Percentiles rank a stretch among this genome's conserved stretches.
Evolutionary conservation across 306 rosid species (phyloP).

Genomic region (Vigna angularis): DNA sequence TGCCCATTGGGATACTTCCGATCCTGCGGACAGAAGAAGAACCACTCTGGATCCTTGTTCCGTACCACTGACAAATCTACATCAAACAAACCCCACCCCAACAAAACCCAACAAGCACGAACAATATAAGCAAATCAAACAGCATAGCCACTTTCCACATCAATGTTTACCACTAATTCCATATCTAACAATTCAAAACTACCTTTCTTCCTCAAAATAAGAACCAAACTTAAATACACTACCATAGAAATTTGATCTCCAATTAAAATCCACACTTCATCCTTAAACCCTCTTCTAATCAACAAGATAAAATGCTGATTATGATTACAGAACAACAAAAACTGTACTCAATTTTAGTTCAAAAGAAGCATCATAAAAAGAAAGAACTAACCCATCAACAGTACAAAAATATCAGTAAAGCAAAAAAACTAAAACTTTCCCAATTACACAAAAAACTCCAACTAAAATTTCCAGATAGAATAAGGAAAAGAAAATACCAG

Average conservation of each 20-base stretch:
- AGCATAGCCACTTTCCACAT: slow-evolving; percentile 30
- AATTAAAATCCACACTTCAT: neutral
- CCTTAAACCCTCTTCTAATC: neutral
- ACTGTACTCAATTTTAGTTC: neutral
- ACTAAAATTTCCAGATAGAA: neutral
- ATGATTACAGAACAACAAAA: neutral
- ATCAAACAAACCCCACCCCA: slow-evolving; percentile 24
- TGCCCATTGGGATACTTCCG: slow-evolving; percentile 91
- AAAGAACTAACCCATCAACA: slow-evolving; percentile 4
- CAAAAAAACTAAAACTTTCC: slow-evolving; percentile 15
- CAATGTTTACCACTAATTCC: slow-evolving; percentile 6
- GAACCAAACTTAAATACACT: neutral
- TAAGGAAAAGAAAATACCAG: slow-evolving; percentile 53
- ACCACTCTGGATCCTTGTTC: slow-evolving; percentile 94
- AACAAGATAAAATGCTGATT: neutral
- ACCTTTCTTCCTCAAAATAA: neutral
- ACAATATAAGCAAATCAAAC: slow-evolving; percentile 29
- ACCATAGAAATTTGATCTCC: neutral
- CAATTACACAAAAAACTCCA: neutral
- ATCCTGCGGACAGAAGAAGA: slow-evolving; percentile 98
- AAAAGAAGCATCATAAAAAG: neutral
- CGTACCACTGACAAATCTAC: slow-evolving; percentile 74
- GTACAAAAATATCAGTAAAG: slow-evolving; percentile 4
- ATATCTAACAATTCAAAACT: neutral
- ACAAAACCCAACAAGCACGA: neutral